Evolutionary conservation across 352 stramenopile genomes (phyloP).

Genomic region (Thalassiosira mediterranea): DNA sequence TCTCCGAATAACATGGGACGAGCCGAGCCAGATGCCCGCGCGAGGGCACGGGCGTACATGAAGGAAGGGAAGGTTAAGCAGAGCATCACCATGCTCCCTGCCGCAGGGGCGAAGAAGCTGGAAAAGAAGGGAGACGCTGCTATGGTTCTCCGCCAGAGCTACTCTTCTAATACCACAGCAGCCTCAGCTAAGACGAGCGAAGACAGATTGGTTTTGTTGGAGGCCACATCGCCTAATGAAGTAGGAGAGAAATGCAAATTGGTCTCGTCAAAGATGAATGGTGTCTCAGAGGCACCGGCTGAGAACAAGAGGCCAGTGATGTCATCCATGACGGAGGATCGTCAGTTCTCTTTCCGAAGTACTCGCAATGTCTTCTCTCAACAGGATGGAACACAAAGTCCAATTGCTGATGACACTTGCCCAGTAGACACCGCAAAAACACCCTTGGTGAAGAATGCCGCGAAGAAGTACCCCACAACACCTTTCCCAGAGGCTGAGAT

Average conservation of each 20-base stretch:
- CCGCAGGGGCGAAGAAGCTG: constrained; percentile 8
- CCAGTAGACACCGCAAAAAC: constrained; percentile 6
- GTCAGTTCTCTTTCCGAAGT: constrained; percentile 35
- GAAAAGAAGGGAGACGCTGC: not conserved
- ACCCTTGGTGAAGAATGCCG: constrained; percentile 29
- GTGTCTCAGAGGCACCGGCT: too few relatives aligned
- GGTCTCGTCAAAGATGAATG: not conserved
- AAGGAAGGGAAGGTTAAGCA: constrained; percentile 24
- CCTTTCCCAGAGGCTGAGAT: constrained; percentile 33
- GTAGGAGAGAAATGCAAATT: not conserved
- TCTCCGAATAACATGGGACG: constrained; percentile 54
- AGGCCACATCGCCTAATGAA: too few relatives aligned
- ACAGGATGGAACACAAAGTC: not conserved
- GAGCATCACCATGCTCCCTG: constrained; percentile 46
- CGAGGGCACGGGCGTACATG: constrained; percentile 15
- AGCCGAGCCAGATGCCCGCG: constrained; percentile 38
- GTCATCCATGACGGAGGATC: constrained; percentile 33
- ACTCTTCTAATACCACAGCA: constrained; percentile 24
- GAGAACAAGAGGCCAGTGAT: constrained; percentile 38
- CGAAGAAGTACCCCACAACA: constrained; percentile 37
- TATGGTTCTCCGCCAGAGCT: constrained; percentile 27
- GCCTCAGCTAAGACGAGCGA: not conserved
- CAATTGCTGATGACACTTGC: not conserved
- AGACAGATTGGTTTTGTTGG: not conserved
- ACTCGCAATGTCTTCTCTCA: constrained; percentile 29